A percentile compares a stretch with the other conserved stretches of the same genome.
These are phyloP conservation scores for Solanum phureja DNA, from an alignment of 257 asterid species.

Conservation along the genomic window DNA sequence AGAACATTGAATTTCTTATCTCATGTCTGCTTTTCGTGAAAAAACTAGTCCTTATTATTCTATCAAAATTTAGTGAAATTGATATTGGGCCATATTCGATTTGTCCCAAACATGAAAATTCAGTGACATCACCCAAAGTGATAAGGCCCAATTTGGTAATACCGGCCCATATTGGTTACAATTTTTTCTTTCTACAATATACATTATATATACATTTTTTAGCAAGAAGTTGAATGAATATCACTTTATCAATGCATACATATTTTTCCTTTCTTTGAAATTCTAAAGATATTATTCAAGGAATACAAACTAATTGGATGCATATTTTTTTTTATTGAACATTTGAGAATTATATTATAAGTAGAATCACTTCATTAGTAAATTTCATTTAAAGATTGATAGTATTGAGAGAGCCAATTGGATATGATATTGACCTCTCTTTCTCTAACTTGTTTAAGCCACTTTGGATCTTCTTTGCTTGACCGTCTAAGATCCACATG, in stretches of 20 bases:
- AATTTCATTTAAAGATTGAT: slow-evolving; percentile 12
- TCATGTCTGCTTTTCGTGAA: no score
- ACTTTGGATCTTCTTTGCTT: slow-evolving; percentile 64
- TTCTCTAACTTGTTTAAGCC: slow-evolving; percentile 41
- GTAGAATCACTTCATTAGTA: background rate
- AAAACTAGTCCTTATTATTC: background rate
- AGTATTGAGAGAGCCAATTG: slow-evolving; percentile 2
- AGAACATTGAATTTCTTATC: background rate
- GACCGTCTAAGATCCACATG: slow-evolving; percentile 84
- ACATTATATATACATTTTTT: background rate
- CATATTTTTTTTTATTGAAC: background rate
- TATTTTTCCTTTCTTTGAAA: background rate
- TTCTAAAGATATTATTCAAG: background rate
- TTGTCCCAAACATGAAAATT: background rate
- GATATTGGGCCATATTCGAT: background rate
- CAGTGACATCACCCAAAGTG: background rate
- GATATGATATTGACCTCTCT: background rate
- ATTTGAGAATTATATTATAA: background rate
- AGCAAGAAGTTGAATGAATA: background rate
- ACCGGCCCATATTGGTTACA: background rate
- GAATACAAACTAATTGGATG: background rate
- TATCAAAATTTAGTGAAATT: background rate
- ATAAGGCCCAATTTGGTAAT: background rate
- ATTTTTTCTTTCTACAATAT: background rate
- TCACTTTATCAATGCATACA: background rate